Evolutionary conservation across 2,329 filamentous ascomycete species (phyloP).

Genomic region (Phialophora expanda): DNA sequence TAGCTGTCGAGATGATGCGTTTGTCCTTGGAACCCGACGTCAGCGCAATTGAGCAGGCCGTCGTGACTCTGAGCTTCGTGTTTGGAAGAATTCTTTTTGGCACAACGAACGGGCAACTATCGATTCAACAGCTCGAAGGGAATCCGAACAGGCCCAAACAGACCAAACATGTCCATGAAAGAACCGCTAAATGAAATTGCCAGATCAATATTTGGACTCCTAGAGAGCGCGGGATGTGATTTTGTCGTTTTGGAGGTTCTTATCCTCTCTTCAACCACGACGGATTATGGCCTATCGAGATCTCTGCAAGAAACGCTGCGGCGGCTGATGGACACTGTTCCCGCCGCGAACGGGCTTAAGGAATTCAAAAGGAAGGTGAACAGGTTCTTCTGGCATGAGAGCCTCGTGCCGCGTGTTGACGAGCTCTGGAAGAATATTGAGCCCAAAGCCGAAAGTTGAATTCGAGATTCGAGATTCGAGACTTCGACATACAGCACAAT

Average conservation of each 20-base stretch:
- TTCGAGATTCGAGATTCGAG: background rate
- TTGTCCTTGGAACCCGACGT: constrained; percentile 14
- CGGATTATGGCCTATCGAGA: constrained; percentile 9
- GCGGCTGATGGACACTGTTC: background rate
- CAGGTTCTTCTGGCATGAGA: constrained; percentile 15
- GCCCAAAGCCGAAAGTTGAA: background rate
- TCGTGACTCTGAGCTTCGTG: constrained; percentile 9
- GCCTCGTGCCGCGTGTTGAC: constrained; percentile 1
- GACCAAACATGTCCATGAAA: constrained; percentile 5
- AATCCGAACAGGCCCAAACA: background rate
- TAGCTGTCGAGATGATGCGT: constrained; percentile 21
- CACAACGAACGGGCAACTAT: background rate
- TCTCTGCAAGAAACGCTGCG: constrained; percentile 1
- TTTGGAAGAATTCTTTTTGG: constrained; percentile 7
- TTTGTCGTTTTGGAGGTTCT: constrained; percentile 16
- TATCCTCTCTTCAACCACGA: constrained; percentile 3
- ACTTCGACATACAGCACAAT: background rate
- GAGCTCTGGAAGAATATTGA: constrained; percentile 6
- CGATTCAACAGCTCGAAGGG: background rate
- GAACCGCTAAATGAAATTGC: background rate
- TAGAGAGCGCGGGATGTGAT: background rate
- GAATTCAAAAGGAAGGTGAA: constrained; percentile 2
- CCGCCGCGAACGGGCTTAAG: background rate
- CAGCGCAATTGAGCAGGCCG: constrained; percentile 5
- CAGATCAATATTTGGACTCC: background rate